Percentiles rank a stretch among this genome's conserved stretches.
These are phyloP conservation scores for Secale cereale DNA, from an alignment of 176 grass and related monocot species.

Conservation along the genomic window DNA sequence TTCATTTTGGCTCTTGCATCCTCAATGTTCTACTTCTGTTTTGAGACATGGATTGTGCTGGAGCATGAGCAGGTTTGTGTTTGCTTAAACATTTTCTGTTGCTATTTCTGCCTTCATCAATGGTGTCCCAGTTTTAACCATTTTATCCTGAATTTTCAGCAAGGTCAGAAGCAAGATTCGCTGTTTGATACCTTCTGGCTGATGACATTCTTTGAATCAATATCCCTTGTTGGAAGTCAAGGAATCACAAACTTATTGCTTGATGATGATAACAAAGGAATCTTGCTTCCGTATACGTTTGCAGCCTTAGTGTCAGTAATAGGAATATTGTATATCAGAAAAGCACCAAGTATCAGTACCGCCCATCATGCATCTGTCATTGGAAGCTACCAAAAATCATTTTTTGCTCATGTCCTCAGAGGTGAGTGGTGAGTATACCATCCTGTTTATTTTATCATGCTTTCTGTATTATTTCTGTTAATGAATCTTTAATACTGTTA, in stretches of 20 bases:
- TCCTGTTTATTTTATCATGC: slow-evolving; percentile 13
- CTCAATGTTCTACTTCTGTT: slow-evolving; percentile 89
- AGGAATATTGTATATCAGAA: slow-evolving; percentile 70
- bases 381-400: slow-evolving; percentile 89
- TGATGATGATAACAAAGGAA: slow-evolving; percentile 35
- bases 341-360: slow-evolving; percentile 52
- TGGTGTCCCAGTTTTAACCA: not conserved
- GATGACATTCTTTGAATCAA: slow-evolving; percentile 90
- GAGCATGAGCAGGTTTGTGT: slow-evolving; percentile 89
- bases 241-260: slow-evolving; percentile 62
- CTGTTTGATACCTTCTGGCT: slow-evolving; percentile 85
- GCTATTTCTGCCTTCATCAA: not conserved
- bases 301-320: slow-evolving; percentile 65
- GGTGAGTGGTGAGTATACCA: slow-evolving; percentile 63
- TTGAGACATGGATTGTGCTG: slow-evolving; percentile 74
- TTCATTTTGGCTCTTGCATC: slow-evolving; percentile 64
- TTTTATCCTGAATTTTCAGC: slow-evolving; percentile 65
- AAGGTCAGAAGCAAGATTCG: slow-evolving; percentile 78
- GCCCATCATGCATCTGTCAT: slow-evolving; percentile 55
- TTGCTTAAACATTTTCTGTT: slow-evolving; percentile 5
- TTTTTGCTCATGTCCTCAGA: slow-evolving; percentile 88
- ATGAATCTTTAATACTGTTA: not conserved
- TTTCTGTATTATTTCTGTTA: slow-evolving; percentile 18
- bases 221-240: slow-evolving; percentile 80
- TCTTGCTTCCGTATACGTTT: slow-evolving; percentile 49